Evolutionary conservation across 192 early-diverging fungal genomes (phyloP), one percentile per base, ranked within the genome.

Genomic region (Gonapodya sp.): DNA sequence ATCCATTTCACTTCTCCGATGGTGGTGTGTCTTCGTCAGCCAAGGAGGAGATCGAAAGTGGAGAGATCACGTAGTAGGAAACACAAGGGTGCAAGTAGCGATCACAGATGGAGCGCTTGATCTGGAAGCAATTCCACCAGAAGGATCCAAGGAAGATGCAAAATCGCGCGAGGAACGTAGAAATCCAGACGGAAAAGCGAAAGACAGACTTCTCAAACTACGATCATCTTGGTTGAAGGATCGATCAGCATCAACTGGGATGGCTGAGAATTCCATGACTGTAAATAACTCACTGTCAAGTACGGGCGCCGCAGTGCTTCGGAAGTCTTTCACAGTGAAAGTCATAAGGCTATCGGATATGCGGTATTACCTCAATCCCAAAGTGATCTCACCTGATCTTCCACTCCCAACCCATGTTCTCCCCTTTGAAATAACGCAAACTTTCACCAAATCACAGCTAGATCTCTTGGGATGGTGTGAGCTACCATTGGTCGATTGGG

Each of bases 1-100:
- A 82, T 88, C 91, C 83, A 83, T 92, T 0, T 88, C 88, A 0
- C 86, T 94, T 73, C 82, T 96, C 81, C 87, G 89, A 81, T 96
- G 95, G 95, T 95, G 92, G 93, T 86, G 93, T 16, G 84, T 83
- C 24, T 91, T 86, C 81, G 81, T 82, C 1, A 81, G 81, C 18
- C 81, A 74, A 14, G 80, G 87, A 0, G 46, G 46, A 64, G 46
- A 64, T 8, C 8, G 24, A 24, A 16, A 8, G 24, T 64, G 46
- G 46, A 64, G 24, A 24, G 34, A 75, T 82, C 74, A 77, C 83
- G 34, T 86, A 94, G 36, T 81, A 24, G 46, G 46, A 16, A 24
- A 8, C 8, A 24, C 24, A 8, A 64, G 8, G 8, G 46, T 92
- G 36, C 84, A 86, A 31, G 73, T 86, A 24, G 87, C 89, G 0